These are phyloP conservation scores for Casaregolazyma suthepensis DNA, from an alignment of 1,139 yeast genomes.

Conservation along the genomic window DNA sequence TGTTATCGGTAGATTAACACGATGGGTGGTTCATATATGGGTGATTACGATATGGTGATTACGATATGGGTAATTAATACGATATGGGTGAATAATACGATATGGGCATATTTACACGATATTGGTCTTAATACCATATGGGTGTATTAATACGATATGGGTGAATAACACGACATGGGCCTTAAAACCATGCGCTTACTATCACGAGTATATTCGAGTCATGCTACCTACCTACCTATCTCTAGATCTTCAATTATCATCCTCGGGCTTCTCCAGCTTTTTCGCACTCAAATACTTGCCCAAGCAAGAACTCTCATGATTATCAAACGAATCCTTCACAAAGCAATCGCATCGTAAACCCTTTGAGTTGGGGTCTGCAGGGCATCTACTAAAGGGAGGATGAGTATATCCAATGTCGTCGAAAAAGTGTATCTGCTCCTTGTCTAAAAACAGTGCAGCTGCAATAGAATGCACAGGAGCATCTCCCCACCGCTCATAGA, in stretches of 20 bases:
- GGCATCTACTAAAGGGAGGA: constrained; percentile 72
- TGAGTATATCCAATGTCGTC: constrained; percentile 78
- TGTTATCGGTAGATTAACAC: constrained; percentile 10
- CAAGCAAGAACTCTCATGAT: constrained; percentile 25
- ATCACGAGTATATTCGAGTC: background rate
- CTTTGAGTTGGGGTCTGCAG: constrained; percentile 31
- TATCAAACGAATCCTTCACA: constrained; percentile 21
- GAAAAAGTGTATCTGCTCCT: constrained; percentile 65
- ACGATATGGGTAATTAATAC: too few species aligned
- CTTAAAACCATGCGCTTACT: too few species aligned
- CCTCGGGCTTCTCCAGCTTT: constrained; percentile 9
- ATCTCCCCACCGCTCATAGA: constrained; percentile 95
- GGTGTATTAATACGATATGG: too few species aligned
- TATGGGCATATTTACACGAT: too few species aligned
- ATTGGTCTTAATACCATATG: too few species aligned
- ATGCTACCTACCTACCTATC: background rate
- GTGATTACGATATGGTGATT: too few species aligned
- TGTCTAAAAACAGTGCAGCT: constrained; percentile 62
- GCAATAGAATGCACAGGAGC: constrained; percentile 90
- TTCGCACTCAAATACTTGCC: constrained; percentile 20
- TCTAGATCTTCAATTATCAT: background rate
- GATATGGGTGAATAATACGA: too few species aligned
- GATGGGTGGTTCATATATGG: too few species aligned
- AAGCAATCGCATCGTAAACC: constrained; percentile 21
- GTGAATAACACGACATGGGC: too few species aligned